Conservation (phyloP, 495 filamentous ascomycete genomes). For the Podospora comata region DNA sequence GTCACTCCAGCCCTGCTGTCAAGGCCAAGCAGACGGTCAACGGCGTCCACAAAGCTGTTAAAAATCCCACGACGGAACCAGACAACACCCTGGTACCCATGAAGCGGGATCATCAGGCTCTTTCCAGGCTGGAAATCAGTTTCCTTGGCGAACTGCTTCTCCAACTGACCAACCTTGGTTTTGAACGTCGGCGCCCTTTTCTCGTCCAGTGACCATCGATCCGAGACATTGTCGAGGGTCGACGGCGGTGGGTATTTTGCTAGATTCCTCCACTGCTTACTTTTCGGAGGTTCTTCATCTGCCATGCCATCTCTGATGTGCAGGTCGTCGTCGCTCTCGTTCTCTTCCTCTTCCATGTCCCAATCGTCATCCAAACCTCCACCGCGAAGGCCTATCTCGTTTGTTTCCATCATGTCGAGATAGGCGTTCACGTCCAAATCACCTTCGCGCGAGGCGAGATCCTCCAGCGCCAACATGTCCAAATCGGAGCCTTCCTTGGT, state of each 20-base stretch:
- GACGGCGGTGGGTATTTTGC: background rate
- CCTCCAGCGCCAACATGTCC: background rate
- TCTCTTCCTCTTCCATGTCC: background rate
- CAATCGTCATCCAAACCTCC: background rate
- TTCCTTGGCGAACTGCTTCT: background rate
- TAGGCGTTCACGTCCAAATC: background rate
- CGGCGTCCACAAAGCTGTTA: conserved; percentile 33
- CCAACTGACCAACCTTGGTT: background rate
- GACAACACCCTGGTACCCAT: conserved; percentile 31
- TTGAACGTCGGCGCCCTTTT: background rate
- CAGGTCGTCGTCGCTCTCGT: background rate
- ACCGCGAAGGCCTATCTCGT: background rate
- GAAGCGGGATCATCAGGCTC: conserved; percentile 19
- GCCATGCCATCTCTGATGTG: background rate
- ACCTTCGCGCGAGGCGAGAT: background rate
- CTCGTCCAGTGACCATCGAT: background rate
- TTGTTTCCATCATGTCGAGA: background rate
- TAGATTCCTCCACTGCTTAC: no score
- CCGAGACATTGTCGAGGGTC: background rate
- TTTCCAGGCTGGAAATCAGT: background rate
- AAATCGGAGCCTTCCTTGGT: background rate
- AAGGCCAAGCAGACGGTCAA: conserved; percentile 30
- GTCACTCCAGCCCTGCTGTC: conserved; percentile 25
- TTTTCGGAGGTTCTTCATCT: background rate
- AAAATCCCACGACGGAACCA: conserved; percentile 22